Evolutionary conservation across 139 green algal species (phyloP), one percentile per base, ranked within the genome.

Genomic region (Haematococcus lacustris): DNA sequence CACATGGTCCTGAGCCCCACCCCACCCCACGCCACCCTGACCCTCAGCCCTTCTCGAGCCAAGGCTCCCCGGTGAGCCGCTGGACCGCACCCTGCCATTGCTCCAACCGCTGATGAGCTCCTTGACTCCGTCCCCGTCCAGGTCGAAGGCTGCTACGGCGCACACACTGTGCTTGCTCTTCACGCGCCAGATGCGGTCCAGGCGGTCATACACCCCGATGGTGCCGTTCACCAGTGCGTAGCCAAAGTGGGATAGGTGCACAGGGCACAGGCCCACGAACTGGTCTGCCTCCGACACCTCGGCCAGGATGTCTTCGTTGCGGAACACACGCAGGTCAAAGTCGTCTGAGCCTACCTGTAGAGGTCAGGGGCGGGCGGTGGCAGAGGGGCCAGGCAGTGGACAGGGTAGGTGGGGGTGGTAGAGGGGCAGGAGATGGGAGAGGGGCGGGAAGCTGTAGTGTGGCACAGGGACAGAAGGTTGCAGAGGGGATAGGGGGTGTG

Each of bases 151-250:
- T 28, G 68, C 62, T 0, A 95, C 69, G 25, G 71, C 73, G 34
- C 66, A 81, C 50, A 88, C 78, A 60, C 65, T 83, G 76, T 90
- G 86, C 40, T 88, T 88, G 77, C 76, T 86, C 76, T 93, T 93
- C n/a, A 95, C 87, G 30, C 90, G 84, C 90, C 90, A 95, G 37
- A 83, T 64, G 9, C 89, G 79, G 32, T 84, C 79, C 41, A 84
- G 51, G 51, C 61, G 35, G 51, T 88, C 73, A 80, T 92, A 93
- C n/a, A 88, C 73, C 3, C 88, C 88, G 34, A 91, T 82, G 17
- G 88, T 92, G 40, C 88, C 86, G 70, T 91, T 89, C 61, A 84
- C 84, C 38, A 95, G 82, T n/a, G 82, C 88, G 64, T 93, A 93
- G 0, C 77, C 87, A 70, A 85, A 94, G 0, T 73, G 25, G 51